Evolutionary conservation across 192 early-diverging fungal genomes (phyloP).

Genomic region (Podila verticillata): DNA sequence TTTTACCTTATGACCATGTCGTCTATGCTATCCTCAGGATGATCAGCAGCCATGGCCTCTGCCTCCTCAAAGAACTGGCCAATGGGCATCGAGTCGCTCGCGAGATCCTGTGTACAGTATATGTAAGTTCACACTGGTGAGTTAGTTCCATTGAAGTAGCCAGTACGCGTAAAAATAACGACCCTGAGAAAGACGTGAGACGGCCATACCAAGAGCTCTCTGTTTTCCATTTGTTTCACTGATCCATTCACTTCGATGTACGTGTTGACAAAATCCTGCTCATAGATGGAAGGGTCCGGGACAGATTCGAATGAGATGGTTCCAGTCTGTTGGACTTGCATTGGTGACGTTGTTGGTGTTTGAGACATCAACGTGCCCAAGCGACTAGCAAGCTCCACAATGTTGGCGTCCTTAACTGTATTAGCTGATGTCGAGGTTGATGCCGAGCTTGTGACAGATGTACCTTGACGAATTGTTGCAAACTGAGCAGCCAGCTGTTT

Average conservation of each 20-base stretch:
- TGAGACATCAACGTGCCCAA: slow-evolving; percentile 2
- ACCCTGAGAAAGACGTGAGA: background rate
- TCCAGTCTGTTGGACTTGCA: background rate
- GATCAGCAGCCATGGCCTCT: slow-evolving; percentile 35
- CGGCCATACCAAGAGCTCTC: slow-evolving; percentile 37
- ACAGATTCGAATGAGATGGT: slow-evolving; percentile 3
- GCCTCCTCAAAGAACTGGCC: slow-evolving; percentile 53
- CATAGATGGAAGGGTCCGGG: slow-evolving; percentile 37
- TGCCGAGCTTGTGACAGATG: background rate
- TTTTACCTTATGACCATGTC: slow-evolving; percentile 38
- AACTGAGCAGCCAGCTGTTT: background rate
- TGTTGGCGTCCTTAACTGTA: background rate
- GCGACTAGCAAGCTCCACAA: slow-evolving; percentile 12
- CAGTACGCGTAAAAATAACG: background rate
- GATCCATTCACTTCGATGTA: slow-evolving; percentile 12
- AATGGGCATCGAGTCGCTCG: slow-evolving; percentile 54
- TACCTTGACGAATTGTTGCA: background rate
- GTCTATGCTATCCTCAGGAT: slow-evolving; percentile 35
- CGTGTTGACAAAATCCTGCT: slow-evolving; percentile 18
- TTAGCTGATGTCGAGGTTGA: background rate
- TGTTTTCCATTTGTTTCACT: slow-evolving; percentile 36
- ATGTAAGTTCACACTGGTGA: background rate
- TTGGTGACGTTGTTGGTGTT: background rate
- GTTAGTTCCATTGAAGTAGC: background rate
- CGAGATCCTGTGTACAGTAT: slow-evolving; percentile 41